phyloP scores from a whole-genome alignment of 768 basidiomycete genomes.

The Macrocybe gigantea region DNA sequence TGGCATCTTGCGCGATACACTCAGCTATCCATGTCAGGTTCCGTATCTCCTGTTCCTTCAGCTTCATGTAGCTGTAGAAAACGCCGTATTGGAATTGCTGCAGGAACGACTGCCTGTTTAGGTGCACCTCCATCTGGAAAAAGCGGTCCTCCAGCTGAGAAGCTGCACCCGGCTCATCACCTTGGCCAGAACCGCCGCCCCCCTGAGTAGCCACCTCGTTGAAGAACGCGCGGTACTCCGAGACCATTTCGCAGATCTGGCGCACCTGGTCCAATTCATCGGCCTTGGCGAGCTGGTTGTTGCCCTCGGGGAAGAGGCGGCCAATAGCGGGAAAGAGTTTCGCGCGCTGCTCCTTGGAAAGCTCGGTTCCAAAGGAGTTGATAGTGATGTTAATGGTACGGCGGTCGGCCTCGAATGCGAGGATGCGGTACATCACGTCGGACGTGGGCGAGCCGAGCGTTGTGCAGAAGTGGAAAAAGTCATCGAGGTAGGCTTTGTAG shows the following conservation, averaged over 20 bases:
- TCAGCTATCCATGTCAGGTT: constrained; percentile 94
- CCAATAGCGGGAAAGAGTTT: constrained; percentile 93
- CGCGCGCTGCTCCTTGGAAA: constrained; percentile 92
- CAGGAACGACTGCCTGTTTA: constrained; percentile 93
- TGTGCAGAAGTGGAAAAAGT: constrained; percentile 82
- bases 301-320: constrained; percentile 90
- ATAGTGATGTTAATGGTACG: constrained; percentile 98
- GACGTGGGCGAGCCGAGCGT: constrained; percentile 80
- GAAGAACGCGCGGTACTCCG: constrained; percentile 91
- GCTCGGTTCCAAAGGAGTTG: constrained; percentile 95
- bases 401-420: constrained; percentile 95
- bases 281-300: constrained; percentile 87
- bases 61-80: constrained; percentile 88
- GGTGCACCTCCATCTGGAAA: constrained; percentile 87
- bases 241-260: constrained; percentile 76
- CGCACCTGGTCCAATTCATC: constrained; percentile 95
- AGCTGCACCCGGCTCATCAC: constrained; percentile 34
- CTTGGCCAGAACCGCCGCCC: constrained; percentile 32
- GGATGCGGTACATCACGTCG: constrained; percentile 88
- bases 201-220: constrained; percentile 38
- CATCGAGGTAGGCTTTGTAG: constrained; percentile 98
- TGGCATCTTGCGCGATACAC: constrained; percentile 96
- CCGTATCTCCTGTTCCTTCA: constrained; percentile 88
- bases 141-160: constrained; percentile 88
- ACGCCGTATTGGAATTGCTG: constrained; percentile 96